Evolutionary conservation across 345 rosid species (phyloP).

Genomic region (Cardamine chenopodiifolia): DNA sequence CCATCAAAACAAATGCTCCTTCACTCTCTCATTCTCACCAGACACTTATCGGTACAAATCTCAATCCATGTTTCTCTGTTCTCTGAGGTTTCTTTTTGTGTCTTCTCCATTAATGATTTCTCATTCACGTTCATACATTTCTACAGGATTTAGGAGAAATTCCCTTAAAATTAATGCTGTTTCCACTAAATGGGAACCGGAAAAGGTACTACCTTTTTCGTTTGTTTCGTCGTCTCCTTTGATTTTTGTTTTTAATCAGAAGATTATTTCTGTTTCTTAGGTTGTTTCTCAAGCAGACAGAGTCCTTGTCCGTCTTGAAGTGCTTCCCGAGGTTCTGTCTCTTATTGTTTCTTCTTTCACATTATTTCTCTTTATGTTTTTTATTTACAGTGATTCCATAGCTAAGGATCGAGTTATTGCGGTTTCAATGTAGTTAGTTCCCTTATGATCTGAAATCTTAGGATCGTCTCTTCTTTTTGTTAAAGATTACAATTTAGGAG

Average conservation of each 20-base stretch:
- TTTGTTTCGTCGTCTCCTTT: not conserved
- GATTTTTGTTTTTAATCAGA: not conserved
- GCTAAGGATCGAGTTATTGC: not conserved
- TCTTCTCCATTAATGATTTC: not conserved
- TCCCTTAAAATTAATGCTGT: slow-evolving; percentile 57
- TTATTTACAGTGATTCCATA: not conserved
- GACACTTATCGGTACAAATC: slow-evolving; percentile 41
- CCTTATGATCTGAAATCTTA: not conserved
- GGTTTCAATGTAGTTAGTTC: slow-evolving; percentile 2
- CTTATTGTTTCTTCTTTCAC: not conserved
- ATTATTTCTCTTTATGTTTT: not conserved
- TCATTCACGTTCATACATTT: not conserved
- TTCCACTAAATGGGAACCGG: slow-evolving; percentile 67
- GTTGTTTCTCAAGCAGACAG: slow-evolving; percentile 91
- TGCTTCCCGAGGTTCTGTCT: slow-evolving; percentile 63
- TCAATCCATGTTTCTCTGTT: slow-evolving; percentile 1
- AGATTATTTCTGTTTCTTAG: slow-evolving; percentile 37
- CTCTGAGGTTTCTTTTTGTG: not conserved
- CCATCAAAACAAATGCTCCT: slow-evolving; percentile 35
- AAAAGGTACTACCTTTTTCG: slow-evolving; percentile 52
- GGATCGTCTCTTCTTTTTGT: not conserved
- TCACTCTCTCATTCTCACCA: slow-evolving; percentile 29
- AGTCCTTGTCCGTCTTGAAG: slow-evolving; percentile 75
- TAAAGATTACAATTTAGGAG: not conserved
- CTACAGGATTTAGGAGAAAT: slow-evolving; percentile 43